Base-by-base conservation (phyloP, 2,329 filamentous ascomycete genomes). In the Ambrosiella beaveri region DNA sequence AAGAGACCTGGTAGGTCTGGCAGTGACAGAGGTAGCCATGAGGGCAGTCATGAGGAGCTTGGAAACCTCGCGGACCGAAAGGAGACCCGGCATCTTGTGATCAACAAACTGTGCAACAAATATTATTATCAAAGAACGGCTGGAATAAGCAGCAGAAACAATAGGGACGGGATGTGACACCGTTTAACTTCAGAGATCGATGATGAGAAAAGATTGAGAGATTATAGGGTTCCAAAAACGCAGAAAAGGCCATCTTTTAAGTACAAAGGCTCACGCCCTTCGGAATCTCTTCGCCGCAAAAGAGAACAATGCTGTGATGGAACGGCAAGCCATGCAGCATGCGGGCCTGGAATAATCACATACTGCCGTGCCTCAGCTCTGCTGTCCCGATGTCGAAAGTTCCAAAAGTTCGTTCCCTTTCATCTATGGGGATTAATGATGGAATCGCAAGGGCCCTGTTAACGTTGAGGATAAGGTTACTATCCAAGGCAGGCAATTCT, bases 21-120 rank as follows among this genome's bases (percentile, higher is more conserved):
- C 50, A 51, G 38, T 39, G n/a, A 44, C 44, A 50, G 44, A 40
- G 7, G 36, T 47, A n/a, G 51, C 51, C 13, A 54, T 19, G 11
- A 61, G 52, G n/a, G 53, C 52, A 15, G 57, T 39, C 49, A 56
- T 44, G 17, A 61, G 45, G 44, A 56, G 38, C 56, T 57, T 55
- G 15, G 59, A 56, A 38, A 52, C 59, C 7, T 37, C 27, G 13
- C 59, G 59, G 17, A 57, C 39, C 12, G 59, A 61, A 35, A 61
- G 37, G 47, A 47, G 27, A 40, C 56, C 56, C 17, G 59, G 44
- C 59, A 61, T 61, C 37, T 17, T 58, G 39, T 17, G 19, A n/a
- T 7, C 9, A 8, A 36, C 7, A 37, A 17, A 11, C 5, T 55
- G 12, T 27, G 27, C 5, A 27, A 27, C 27, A 27, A 27, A 27